Conservation (phyloP, 352 stramenopile species). For the Pythium dissotocum region DNA sequence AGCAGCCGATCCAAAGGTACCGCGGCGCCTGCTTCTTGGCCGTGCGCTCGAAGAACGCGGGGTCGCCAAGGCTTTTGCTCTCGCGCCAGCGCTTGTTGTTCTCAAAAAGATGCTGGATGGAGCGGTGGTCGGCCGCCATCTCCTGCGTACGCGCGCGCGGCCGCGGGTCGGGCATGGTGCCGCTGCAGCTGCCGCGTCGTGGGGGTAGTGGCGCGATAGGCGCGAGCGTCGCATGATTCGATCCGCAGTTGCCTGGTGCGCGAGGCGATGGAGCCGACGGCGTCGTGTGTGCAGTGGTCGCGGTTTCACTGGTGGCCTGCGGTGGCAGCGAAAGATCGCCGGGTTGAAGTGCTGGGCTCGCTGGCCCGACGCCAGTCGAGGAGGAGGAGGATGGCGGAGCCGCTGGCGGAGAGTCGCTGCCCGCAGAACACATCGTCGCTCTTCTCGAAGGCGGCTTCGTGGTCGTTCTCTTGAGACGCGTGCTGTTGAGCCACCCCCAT, state of each 20-base stretch:
- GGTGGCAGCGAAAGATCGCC: neutral
- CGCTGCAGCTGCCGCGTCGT: conserved; percentile 1
- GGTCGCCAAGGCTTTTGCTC: conserved; percentile 39
- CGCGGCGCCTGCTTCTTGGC: conserved; percentile 58
- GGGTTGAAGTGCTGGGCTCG: neutral
- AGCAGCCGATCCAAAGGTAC: conserved; percentile 82
- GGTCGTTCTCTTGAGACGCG: neutral
- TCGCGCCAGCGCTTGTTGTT: conserved; percentile 53
- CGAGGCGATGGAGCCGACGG: neutral
- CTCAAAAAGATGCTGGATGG: conserved; percentile 49
- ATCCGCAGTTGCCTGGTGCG: neutral
- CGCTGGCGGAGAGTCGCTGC: neutral
- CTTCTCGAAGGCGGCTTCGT: neutral
- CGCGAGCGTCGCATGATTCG: neutral
- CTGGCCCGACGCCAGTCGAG: neutral
- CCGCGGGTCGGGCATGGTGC: conserved; percentile 14
- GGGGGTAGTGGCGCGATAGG: conserved; percentile 6
- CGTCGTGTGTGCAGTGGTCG: neutral
- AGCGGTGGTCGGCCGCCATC: conserved; percentile 34
- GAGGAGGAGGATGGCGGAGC: neutral
- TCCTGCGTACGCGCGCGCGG: conserved; percentile 26
- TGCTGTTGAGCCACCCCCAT: neutral
- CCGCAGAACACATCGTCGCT: conserved; percentile 15
- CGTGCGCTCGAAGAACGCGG: conserved; percentile 52
- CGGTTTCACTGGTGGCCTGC: neutral